These are phyloP conservation scores for Tetrapisispora taiwanensis DNA, from an alignment of 805 yeast species.

Conservation along the genomic window DNA sequence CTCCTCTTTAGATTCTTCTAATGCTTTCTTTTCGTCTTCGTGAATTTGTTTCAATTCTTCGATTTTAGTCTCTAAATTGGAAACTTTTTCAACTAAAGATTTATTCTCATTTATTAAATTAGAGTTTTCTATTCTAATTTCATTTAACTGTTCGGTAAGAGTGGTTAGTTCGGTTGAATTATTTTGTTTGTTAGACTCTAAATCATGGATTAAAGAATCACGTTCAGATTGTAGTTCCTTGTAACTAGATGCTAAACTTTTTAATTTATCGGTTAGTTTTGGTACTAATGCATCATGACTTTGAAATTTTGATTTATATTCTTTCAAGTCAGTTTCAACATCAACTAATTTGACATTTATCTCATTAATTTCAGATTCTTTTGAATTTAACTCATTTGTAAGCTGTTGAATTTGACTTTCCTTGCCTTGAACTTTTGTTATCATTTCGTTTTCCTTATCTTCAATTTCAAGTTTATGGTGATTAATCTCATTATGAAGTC, in stretches of 20 bases:
- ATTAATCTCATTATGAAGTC: constrained; percentile 36
- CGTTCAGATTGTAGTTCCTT: constrained; percentile 23
- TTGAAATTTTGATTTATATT: constrained; percentile 20
- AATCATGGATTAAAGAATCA: constrained; percentile 9
- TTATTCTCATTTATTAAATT: constrained; percentile 6
- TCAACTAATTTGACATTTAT: constrained; percentile 18
- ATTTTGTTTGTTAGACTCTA: constrained; percentile 7
- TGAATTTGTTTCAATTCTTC: constrained; percentile 1
- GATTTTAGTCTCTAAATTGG: constrained; percentile 2
- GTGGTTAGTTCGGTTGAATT: constrained; percentile 8
- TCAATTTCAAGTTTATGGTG: constrained; percentile 16
- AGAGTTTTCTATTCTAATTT: constrained; percentile 5
- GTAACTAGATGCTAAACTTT: constrained; percentile 31
- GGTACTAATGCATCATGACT: constrained; percentile 30
- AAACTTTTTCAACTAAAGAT: neutral
- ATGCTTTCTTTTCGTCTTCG: neutral
- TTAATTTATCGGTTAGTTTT: constrained; percentile 38
- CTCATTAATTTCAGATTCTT: constrained; percentile 4
- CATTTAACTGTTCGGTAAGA: constrained; percentile 8
- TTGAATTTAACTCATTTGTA: constrained; percentile 2
- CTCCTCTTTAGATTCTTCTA: constrained; percentile 2
- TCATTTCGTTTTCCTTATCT: neutral
- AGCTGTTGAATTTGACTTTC: neutral
- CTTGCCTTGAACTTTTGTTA: neutral
- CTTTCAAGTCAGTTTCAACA: constrained; percentile 18